Base-by-base conservation (phyloP, 1,139 yeast species). In the Neolecta irregularis region DNA sequence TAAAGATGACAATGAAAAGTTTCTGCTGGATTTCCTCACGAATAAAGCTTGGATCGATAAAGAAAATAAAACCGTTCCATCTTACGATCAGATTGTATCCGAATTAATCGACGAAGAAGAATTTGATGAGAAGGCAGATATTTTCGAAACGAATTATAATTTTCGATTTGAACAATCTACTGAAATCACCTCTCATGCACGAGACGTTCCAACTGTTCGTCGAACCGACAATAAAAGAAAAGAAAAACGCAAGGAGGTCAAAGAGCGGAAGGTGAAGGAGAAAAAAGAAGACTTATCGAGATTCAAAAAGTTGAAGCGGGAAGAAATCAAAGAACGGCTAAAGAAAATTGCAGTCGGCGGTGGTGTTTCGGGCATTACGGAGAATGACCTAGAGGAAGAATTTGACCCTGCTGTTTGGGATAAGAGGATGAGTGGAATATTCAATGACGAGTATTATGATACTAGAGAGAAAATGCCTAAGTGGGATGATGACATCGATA, bases 361-460 rank as follows among this genome's bases (percentile, higher is more conserved):
- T 8, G 23, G 33, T 6, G 31, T 30, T 21, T 11, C 35, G 34
- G 16, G 24, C 6, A 12, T 45, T 53, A 80, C 85, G 4, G 77
- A 76, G 39, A 64, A 75, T 26, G 65, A 83, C 46, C 60, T 91
- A 43, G 78, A 79, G 36, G 93, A 77, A 37, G 96, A 88, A 52
- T 91, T 81, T 53, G 85, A 81, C 46, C 85, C 78, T 49, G 72
- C 75, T 28, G 92, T 79, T 43, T 91, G 98, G 98, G 96, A 91
- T 54, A 61, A 58, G 43, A 74, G 80, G 43, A 75, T 91, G 76
- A 72, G 77, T 28, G 76, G 79, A 51, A 69, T 85, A 26, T 91
- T 91, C 54, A 69, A 80, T 51, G 93, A 81, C 39, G 81, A 74
- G 41, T 81, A 69, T 50, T 80, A 81, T 48, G 41, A 51, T 12